Conservation (phyloP, 495 filamentous ascomycete species). For the Lepidopterella palustris region DNA sequence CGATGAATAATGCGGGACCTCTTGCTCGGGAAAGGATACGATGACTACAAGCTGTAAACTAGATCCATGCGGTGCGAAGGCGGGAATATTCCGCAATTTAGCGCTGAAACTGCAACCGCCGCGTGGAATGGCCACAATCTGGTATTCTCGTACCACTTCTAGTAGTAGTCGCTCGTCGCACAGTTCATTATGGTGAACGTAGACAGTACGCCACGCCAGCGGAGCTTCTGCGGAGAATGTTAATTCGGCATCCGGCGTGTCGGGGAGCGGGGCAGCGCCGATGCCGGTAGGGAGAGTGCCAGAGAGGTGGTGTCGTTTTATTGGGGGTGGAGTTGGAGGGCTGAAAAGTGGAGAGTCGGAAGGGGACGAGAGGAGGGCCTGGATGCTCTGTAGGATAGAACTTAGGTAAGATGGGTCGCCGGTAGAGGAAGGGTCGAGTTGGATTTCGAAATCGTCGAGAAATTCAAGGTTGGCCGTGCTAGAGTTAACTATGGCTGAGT, state of each 20-base stretch:
- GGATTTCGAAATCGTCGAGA: slow-evolving; percentile 14
- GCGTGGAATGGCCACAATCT: slow-evolving; percentile 76
- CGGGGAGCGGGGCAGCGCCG: slow-evolving; percentile 69
- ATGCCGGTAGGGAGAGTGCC: slow-evolving; percentile 67
- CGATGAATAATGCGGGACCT: no score
- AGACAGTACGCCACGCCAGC: slow-evolving; percentile 65
- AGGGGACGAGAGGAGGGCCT: slow-evolving; percentile 25
- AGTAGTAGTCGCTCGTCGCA: slow-evolving; percentile 59
- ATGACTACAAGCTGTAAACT: slow-evolving; percentile 76
- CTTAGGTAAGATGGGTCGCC: slow-evolving; percentile 34
- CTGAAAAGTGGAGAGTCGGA: slow-evolving; percentile 25
- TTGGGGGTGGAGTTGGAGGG: slow-evolving; percentile 32
- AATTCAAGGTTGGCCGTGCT: not conserved
- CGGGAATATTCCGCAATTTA: slow-evolving; percentile 79
- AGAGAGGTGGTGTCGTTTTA: slow-evolving; percentile 48
- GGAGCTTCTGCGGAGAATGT: slow-evolving; percentile 30
- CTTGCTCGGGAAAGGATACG: slow-evolving; percentile 52
- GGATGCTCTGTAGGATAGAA: slow-evolving; percentile 21
- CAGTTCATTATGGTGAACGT: slow-evolving; percentile 57
- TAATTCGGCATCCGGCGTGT: slow-evolving; percentile 50
- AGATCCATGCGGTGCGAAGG: slow-evolving; percentile 51
- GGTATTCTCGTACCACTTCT: slow-evolving; percentile 55
- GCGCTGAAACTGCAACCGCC: slow-evolving; percentile 78
- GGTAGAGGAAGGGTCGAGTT: slow-evolving; percentile 15
- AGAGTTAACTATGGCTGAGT: not conserved